Percentiles rank a stretch among this genome's conserved stretches.
Conservation (phyloP, 2,329 filamentous ascomycete genomes). For the Lecanoromycetidae sp. region DNA sequence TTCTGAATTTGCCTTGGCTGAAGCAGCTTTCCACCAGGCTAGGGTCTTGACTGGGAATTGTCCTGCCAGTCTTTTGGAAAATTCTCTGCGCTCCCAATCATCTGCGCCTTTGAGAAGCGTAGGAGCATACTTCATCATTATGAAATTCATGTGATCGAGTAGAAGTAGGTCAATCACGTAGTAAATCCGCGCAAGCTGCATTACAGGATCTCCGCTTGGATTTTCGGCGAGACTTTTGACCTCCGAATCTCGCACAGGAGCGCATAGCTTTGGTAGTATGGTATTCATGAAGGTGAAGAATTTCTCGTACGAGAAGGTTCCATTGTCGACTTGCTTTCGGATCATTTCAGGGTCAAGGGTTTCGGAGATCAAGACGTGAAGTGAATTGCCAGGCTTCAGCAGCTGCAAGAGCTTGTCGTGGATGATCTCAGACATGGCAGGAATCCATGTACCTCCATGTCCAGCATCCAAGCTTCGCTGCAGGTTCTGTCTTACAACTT, state of each 20-base stretch:
- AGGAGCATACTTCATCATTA: conserved; percentile 48
- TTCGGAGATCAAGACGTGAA: conserved; percentile 49
- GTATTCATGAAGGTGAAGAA: conserved; percentile 53
- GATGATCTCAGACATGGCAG: conserved; percentile 55
- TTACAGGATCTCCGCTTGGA: conserved; percentile 43
- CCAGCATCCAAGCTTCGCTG: conserved; percentile 44
- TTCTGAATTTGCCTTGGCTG: conserved; percentile 10
- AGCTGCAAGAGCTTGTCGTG: conserved; percentile 48
- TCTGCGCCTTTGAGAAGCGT: conserved; percentile 49
- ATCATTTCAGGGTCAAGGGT: conserved; percentile 48
- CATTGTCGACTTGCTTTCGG: conserved; percentile 44
- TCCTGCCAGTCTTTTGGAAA: conserved; percentile 42
- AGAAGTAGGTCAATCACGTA: conserved; percentile 50
- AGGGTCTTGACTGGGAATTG: conserved; percentile 42
- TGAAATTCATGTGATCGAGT: conserved; percentile 54
- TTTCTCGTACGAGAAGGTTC: conserved; percentile 50
- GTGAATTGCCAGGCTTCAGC: conserved; percentile 47
- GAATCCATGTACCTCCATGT: conserved; percentile 46
- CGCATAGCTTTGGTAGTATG: conserved; percentile 52
- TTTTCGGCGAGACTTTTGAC: conserved; percentile 45
- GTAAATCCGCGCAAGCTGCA: conserved; percentile 51
- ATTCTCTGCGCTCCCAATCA: conserved; percentile 49
- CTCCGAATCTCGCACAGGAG: conserved; percentile 49
- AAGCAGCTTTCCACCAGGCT: conserved; percentile 25
- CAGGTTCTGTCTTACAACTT: conserved; percentile 48